Evolutionary conservation across 1,284 basidiomycete genomes (phyloP), one percentile per base, ranked within the genome.

Genomic region (Irpex lacteus): DNA sequence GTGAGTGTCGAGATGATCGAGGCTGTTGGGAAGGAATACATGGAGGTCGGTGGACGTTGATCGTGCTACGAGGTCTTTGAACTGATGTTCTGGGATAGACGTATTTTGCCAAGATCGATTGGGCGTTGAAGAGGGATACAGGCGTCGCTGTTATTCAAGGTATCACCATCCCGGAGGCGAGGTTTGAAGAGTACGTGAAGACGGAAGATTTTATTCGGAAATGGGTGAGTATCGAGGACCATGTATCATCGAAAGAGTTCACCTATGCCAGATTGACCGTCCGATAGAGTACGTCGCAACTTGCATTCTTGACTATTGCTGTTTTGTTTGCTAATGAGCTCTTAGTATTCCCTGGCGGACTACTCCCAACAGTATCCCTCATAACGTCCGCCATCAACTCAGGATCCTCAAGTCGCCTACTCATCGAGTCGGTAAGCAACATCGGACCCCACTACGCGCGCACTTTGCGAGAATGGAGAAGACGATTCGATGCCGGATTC

Each of bases 1-100:
- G 81, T 94, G 19, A 90, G 88, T 65, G 81, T 92, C 50, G 91
- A 93, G 77, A 93, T 94, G 91, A 83, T 94, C 11, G 91, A 94
- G 73, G 87, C 87, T 0, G 91, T 94, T 6, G 92, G 92, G 3
- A 74, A 78, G 63, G 88, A 90, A 69, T 91, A 84, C 70, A 71
- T 91, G 65, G 80, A 84, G 59, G 81, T 77, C 59, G 18, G 71
- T 67, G 6, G 15, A 36, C 38, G 37, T 54, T n/a, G 60, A 15
- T 19, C 52, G 38, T 32, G 34, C 15, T 50, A 32, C 37, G 38
- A 44, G 38, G 15, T 49, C 32, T 36, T 11, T 37, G 8, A 53
- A 18, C 60, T 32, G 59, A 59, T 11, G 21, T n/a, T 26, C 21
- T 26, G 21, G 21, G 21, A 26, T 26, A 75, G 72, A 71, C 70